These are phyloP conservation scores for Cladobotryum protrusum DNA, from an alignment of 2,329 filamentous ascomycete genomes.

Conservation along the genomic window DNA sequence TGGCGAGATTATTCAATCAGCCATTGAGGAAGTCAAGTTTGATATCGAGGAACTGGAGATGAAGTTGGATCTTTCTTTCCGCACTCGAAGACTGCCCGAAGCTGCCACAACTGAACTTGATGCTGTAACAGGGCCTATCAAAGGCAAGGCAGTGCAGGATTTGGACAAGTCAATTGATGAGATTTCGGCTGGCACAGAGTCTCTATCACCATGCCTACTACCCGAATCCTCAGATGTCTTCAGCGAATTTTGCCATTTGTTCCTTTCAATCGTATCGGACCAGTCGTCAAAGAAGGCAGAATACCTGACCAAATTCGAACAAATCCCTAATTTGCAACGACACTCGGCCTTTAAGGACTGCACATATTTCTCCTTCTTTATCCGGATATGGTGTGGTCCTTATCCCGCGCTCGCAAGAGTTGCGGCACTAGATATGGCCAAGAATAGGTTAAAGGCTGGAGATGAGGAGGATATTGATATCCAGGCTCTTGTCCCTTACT, in stretches of 20 bases:
- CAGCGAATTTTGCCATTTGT: conserved; percentile 51
- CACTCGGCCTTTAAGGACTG: conserved; percentile 51
- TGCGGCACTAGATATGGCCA: conserved; percentile 61
- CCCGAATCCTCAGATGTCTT: conserved; percentile 47
- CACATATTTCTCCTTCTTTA: conserved; percentile 69
- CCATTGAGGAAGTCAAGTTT: conserved; percentile 60
- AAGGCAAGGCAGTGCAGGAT: conserved; percentile 29
- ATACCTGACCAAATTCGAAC: conserved; percentile 46
- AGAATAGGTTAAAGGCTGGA: conserved; percentile 47
- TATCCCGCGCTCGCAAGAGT: conserved; percentile 63
- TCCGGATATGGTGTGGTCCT: conserved; percentile 66
- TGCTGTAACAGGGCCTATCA: conserved; percentile 22
- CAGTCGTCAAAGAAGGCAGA: conserved; percentile 29
- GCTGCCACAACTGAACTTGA: conserved; percentile 42
- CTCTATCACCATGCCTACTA: conserved; percentile 47
- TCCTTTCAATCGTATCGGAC: conserved; percentile 47
- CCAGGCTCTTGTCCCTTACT: conserved; percentile 78
- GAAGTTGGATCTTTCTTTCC: conserved; percentile 64
- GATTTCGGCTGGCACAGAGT: conserved; percentile 29
- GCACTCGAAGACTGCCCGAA: conserved; percentile 47
- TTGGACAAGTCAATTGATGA: conserved; percentile 35
- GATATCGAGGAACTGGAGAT: conserved; percentile 71
- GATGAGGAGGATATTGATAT: conserved; percentile 56
- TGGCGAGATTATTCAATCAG: conserved; percentile 58
- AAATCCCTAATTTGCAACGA: conserved; percentile 48